A percentile compares a stretch with the other conserved stretches of the same genome.
These are phyloP conservation scores for Melanomma pulvis-pyrius DNA, from an alignment of 495 filamentous ascomycete genomes.

Conservation along the genomic window DNA sequence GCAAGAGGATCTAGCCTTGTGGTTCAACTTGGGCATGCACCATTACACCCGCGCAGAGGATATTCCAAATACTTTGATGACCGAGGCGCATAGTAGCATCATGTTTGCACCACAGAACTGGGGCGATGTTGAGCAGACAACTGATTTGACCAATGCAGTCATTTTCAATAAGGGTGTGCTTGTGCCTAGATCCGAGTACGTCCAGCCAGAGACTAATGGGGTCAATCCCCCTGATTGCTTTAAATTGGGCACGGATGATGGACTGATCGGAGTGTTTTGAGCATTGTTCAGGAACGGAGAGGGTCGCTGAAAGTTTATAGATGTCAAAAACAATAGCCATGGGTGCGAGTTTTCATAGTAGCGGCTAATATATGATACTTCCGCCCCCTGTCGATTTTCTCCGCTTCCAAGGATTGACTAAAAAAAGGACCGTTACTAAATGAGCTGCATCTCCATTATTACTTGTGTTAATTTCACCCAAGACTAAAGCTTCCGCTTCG, in stretches of 20 bases:
- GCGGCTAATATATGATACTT: neutral
- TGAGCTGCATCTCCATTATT: too few species aligned
- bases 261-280: neutral
- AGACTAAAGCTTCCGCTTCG: neutral
- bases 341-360: neutral
- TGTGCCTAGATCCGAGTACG: neutral
- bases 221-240: neutral
- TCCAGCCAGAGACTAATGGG: neutral
- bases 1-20: neutral
- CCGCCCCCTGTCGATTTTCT: neutral
- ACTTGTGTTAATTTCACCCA: too few species aligned
- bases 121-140: neutral
- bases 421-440: neutral
- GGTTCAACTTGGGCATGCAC: neutral
- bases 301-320: neutral
- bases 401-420: neutral
- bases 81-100: neutral
- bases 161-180: neutral
- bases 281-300: neutral
- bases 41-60: neutral
- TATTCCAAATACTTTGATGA: neutral
- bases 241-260: neutral
- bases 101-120: neutral
- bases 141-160: neutral
- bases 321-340: neutral